These are phyloP conservation scores for Aphanomyces euteiches DNA, from an alignment of 352 stramenopile genomes.

Conservation along the genomic window DNA sequence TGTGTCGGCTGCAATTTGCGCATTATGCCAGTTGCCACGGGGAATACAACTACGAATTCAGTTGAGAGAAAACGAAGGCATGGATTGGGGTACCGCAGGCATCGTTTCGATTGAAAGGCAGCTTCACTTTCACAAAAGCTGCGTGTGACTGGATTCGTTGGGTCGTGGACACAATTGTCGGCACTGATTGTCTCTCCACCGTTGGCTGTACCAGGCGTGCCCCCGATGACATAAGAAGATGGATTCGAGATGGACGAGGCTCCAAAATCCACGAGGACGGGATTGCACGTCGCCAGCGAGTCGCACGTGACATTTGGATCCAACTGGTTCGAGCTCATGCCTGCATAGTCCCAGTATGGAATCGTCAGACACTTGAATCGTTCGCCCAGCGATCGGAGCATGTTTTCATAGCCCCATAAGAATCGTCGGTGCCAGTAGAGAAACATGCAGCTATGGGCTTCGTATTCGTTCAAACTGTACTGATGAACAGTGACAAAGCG, in stretches of 20 bases:
- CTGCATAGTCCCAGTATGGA: constrained; percentile 32
- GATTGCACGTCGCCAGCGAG: not conserved
- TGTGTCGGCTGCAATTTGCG: constrained; percentile 57
- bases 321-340: constrained; percentile 9
- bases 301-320: not conserved
- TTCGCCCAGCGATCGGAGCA: constrained; percentile 12
- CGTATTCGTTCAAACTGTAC: constrained; percentile 3
- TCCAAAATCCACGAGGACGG: constrained; percentile 1
- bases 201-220: not conserved
- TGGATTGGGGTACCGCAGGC: constrained; percentile 19
- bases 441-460: constrained; percentile 50
- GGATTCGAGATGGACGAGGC: not conserved
- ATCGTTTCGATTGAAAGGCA: constrained; percentile 3
- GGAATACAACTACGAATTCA: constrained; percentile 48
- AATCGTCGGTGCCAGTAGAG: constrained; percentile 33
- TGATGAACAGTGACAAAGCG: not conserved
- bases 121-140: constrained; percentile 65
- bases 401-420: constrained; percentile 14
- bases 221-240: not conserved
- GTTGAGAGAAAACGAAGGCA: not conserved
- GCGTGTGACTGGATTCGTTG: not conserved
- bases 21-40: constrained; percentile 54
- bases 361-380: constrained; percentile 6
- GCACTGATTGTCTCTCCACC: not conserved
- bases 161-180: not conserved